phyloP scores from a whole-genome alignment of 805 yeast species.

The Metschnikowia santaceciliae region DNA sequence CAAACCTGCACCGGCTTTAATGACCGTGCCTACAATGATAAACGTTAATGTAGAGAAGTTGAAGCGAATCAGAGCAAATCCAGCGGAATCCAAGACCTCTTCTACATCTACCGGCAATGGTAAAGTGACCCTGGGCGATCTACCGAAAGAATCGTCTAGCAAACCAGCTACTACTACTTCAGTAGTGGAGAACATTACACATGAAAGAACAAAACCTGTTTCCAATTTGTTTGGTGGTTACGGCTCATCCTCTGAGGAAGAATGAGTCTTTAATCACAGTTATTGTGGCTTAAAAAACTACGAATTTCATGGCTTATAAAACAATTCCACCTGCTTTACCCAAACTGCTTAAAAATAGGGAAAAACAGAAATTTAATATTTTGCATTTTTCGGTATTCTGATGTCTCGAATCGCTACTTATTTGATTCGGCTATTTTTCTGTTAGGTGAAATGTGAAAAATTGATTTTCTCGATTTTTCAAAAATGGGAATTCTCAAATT shows the following conservation, averaged over 20 bases:
- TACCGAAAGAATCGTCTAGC: neutral
- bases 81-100: neutral
- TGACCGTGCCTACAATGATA: constrained; percentile 6
- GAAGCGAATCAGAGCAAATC: neutral
- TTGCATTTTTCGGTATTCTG: neutral
- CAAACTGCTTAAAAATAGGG: no score
- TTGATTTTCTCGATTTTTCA: no score
- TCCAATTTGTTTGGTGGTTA: neutral
- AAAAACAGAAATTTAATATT: neutral
- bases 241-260: constrained; percentile 1
- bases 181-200: neutral
- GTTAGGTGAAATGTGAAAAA: no score
- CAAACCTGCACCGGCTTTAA: neutral
- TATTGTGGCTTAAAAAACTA: neutral
- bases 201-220: neutral
- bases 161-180: neutral
- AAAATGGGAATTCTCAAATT: no score
- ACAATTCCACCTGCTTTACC: no score
- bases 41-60: constrained; percentile 1
- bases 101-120: neutral
- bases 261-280: neutral
- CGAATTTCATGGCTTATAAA: no score
- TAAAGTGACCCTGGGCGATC: neutral
- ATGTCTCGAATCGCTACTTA: no score
- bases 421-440: no score